Evolutionary conservation across 805 yeast genomes (phyloP), one percentile per base, ranked within the genome.

Genomic region (Yarrowia porcina): DNA sequence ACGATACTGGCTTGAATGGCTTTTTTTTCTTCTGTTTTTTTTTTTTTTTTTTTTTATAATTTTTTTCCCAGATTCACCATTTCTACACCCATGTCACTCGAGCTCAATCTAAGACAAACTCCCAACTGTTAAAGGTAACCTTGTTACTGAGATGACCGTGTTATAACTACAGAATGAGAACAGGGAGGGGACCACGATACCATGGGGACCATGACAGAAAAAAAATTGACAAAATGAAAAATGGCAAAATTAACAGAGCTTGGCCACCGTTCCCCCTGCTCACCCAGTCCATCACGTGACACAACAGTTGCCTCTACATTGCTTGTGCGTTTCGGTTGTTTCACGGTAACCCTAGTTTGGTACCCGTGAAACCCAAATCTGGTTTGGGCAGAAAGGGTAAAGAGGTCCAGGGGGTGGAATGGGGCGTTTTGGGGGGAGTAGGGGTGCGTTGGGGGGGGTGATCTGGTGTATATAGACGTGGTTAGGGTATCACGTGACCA

Each of bases 281-380:
- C n/a, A n/a, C n/a, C n/a, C n/a, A n/a, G n/a, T n/a, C n/a, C n/a
- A n/a, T n/a, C n/a, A n/a, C n/a, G n/a, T n/a, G n/a, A n/a, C n/a
- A n/a, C 56, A 49, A 32, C 28, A 33, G 39, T 11, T 27, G 20
- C 39, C 39, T 33, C 27, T 21, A 21, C 39, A 33, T 49, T 49
- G 56, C 39, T 49, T 33, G 56, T 49, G 56, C 56, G 39, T 49
- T 49, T 32, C 56, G 56, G 56, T 33, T 49, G 56, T 49, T 49
- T 49, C 56, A 49, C 56, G 56, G 56, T 49, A 32, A 49, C 56
- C 56, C 56, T 49, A 49, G 56, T 32, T 32, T 32, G 56, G 56
- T 49, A 32, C 17, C 56, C 39, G 39, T 45, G 36, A 45, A 45
- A 45, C 52, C 25, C 25, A 28, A 45, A 28, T 30, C 36, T 18